Base-by-base conservation (phyloP, 441 rosid species). In the Syzygium malaccense region DNA sequence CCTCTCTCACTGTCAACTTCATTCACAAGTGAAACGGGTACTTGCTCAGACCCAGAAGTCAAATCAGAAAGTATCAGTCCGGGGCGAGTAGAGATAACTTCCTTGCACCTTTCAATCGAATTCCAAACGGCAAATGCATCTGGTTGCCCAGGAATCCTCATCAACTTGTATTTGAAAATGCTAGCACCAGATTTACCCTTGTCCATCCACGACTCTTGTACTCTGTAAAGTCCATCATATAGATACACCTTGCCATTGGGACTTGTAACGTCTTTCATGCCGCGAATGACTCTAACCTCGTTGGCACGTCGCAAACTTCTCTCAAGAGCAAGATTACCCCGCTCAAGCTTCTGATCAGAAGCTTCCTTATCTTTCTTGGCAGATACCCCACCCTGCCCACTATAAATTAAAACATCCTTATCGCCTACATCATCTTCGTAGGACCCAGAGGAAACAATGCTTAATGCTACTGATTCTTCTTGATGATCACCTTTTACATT, bases 311-410 rank as follows among this genome's bases (percentile, higher is more conserved):
- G 87, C 87, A 88, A 37, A 37, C 89, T 88, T 49, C 84, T 88
- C 79, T 88, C 87, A 33, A 88, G 87, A 55, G 89, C 89, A 51
- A 88, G 87, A 55, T 88, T 88, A 28, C 89, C 89, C 87, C 89
- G 64, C 83, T 62, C 89, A 18, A 88, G 89, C 62, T 88, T 88
- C 80, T 88, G 89, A 85, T 88, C 89, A 26, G 87, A 85, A 11
- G 85, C 86, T 60, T 88, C 60, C 87, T 85, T 88, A 48, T 87
- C 88, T 28, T 84, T n/a, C 60, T 45, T 55, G 41, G 45, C 68
- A 25, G 15, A 54, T 14, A 75, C 87, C 54, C 89, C 89, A 85
- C 89, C 89, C 83, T 88, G 89, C 56, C 89, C 89, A 53, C 89
- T 88, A 66, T 88, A 88, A 53, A 88, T 68, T 55, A 88, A 55